A percentile compares a stretch with the other conserved stretches of the same genome.
Evolutionary conservation across 148 eudicot species (phyloP).

Genomic region (Fallopia convolvulus): DNA sequence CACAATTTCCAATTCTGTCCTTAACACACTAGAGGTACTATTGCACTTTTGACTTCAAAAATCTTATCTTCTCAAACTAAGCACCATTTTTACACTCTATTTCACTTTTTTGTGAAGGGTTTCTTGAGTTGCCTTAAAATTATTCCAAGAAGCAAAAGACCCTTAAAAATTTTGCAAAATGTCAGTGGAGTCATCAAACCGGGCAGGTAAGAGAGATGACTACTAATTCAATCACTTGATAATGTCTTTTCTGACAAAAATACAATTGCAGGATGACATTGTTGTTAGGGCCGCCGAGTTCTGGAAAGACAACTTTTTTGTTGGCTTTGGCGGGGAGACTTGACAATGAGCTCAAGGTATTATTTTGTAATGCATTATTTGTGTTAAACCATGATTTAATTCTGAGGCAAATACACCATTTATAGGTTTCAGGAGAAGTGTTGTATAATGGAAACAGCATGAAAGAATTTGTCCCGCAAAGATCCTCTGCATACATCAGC

Average conservation of each 20-base stretch:
- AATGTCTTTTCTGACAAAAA: neutral
- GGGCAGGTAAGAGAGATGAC: constrained; percentile 17
- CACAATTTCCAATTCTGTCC: constrained; percentile 26
- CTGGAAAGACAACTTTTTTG: constrained; percentile 64
- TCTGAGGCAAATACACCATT: neutral
- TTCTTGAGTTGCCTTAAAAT: constrained; percentile 25
- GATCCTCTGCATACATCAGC: constrained; percentile 57
- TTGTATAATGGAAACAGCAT: constrained; percentile 52
- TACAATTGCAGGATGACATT: constrained; percentile 38
- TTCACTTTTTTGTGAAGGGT: constrained; percentile 15
- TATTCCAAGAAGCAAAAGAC: constrained; percentile 28
- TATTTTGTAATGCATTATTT: too few relatives aligned
- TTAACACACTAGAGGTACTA: constrained; percentile 31
- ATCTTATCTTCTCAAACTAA: neutral
- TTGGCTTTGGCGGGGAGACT: constrained; percentile 61
- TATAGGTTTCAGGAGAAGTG: constrained; percentile 44
- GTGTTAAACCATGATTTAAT: neutral
- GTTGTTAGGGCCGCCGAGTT: constrained; percentile 66
- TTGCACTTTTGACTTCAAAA: neutral
- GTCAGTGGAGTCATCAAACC: constrained; percentile 39
- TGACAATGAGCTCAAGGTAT: constrained; percentile 28
- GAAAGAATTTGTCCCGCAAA: constrained; percentile 57
- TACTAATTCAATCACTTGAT: neutral
- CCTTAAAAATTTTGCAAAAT: constrained; percentile 28
- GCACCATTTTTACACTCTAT: neutral